Evolutionary conservation across 305 asterid species (phyloP).

Genomic region (Fraxinus greggii): DNA sequence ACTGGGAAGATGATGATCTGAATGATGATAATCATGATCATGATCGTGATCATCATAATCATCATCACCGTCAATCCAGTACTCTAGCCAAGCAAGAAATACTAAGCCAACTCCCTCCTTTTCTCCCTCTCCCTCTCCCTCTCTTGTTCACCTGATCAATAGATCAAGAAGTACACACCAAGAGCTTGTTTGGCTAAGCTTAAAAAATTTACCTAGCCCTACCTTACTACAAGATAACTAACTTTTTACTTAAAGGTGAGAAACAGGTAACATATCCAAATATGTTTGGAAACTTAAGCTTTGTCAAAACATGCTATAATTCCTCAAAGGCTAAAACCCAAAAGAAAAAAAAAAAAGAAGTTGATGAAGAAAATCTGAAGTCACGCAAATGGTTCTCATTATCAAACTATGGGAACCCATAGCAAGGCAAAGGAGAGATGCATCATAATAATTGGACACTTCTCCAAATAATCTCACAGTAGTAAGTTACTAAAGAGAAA

Average conservation of each 20-base stretch:
- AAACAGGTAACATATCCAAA: neutral
- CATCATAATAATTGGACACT: neutral
- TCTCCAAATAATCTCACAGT: neutral
- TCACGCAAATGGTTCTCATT: neutral
- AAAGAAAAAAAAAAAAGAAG: neutral
- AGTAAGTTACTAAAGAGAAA: neutral
- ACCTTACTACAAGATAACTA: neutral
- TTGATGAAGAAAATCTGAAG: neutral
- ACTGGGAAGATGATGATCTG: neutral
- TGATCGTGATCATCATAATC: neutral
- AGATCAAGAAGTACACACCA: neutral
- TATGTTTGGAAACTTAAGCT: neutral
- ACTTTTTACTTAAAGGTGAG: neutral
- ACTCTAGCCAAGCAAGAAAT: neutral
- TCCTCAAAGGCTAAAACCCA: neutral
- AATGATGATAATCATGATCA: neutral
- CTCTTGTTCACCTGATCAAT: neutral
- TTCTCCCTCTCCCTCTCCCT: neutral
- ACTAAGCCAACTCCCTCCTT: neutral
- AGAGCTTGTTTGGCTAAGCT: neutral
- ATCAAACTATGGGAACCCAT: slow-evolving; percentile 4
- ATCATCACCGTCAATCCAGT: neutral
- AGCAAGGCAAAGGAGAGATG: slow-evolving; percentile 4
- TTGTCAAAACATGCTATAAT: neutral
- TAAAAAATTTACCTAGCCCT: neutral